Percentiles rank a stretch among this genome's conserved stretches.
These are phyloP conservation scores for Taxillus chinensis DNA, from an alignment of 164 flowering plant species.

Conservation along the genomic window DNA sequence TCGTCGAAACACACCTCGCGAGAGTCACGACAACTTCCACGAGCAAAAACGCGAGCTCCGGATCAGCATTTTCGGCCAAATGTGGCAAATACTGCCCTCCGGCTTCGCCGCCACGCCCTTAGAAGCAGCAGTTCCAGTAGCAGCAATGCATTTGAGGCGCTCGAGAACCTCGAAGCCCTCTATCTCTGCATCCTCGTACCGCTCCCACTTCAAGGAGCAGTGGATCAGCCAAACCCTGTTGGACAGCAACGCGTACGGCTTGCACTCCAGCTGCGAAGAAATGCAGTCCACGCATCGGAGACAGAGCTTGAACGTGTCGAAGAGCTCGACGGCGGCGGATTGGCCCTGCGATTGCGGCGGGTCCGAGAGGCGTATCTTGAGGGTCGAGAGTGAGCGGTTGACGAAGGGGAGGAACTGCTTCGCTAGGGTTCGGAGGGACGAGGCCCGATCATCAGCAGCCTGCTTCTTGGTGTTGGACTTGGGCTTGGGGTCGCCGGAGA, in stretches of 20 bases:
- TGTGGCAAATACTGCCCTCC: slow-evolving; percentile 26
- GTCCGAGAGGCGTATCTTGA: slow-evolving; percentile 46
- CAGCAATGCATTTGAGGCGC: slow-evolving; percentile 21
- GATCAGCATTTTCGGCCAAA: slow-evolving; percentile 21
- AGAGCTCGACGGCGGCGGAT: slow-evolving; percentile 20
- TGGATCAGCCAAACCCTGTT: slow-evolving; percentile 47
- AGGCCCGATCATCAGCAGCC: slow-evolving; percentile 9
- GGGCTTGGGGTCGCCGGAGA: not conserved
- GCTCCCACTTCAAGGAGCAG: slow-evolving; percentile 41
- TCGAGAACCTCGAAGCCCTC: slow-evolving; percentile 46
- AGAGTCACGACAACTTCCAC: slow-evolving; percentile 44
- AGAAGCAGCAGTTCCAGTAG: slow-evolving; percentile 1
- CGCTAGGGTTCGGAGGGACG: slow-evolving; percentile 50
- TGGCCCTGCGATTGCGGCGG: slow-evolving; percentile 12
- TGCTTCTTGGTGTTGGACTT: slow-evolving; percentile 8
- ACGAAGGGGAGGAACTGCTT: slow-evolving; percentile 63
- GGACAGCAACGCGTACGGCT: slow-evolving; percentile 33
- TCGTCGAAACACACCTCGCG: slow-evolving; percentile 37
- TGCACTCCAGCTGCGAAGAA: slow-evolving; percentile 37
- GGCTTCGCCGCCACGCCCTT: slow-evolving; percentile 9
- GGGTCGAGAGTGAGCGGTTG: slow-evolving; percentile 37
- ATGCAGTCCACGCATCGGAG: slow-evolving; percentile 37
- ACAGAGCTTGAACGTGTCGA: slow-evolving; percentile 47
- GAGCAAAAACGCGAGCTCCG: slow-evolving; percentile 37
- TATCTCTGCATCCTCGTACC: slow-evolving; percentile 32